phyloP scores from a whole-genome alignment of 2,329 filamentous ascomycete species.

The Zarea fungicola region DNA sequence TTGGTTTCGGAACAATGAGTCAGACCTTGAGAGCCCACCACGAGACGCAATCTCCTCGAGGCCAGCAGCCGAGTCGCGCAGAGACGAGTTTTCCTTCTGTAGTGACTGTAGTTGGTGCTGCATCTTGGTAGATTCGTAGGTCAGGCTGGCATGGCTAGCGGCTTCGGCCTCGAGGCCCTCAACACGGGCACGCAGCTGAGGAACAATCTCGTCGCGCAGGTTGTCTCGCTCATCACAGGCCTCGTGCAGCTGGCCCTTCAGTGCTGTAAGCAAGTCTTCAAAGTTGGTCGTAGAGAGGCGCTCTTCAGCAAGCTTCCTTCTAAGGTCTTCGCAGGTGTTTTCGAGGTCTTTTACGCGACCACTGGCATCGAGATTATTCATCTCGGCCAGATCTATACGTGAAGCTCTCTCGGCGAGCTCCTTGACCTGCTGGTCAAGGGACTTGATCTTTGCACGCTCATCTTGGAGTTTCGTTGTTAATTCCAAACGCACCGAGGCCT shows the following conservation, averaged over 20 bases:
- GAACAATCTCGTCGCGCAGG: slow-evolving; percentile 80
- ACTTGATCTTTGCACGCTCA: slow-evolving; percentile 69
- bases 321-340: slow-evolving; percentile 71
- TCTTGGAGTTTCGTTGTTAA: slow-evolving; percentile 83
- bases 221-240: slow-evolving; percentile 87
- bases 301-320: slow-evolving; percentile 78
- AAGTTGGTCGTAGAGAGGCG: slow-evolving; percentile 86
- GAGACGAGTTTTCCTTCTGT: slow-evolving; percentile 59
- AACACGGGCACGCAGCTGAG: slow-evolving; percentile 68
- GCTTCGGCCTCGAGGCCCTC: slow-evolving; percentile 74
- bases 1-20: slow-evolving; percentile 50
- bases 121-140: slow-evolving; percentile 77
- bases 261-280: slow-evolving; percentile 80
- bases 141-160: slow-evolving; percentile 64
- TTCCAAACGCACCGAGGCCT: slow-evolving; percentile 78
- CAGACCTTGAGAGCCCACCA: slow-evolving; percentile 57
- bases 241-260: slow-evolving; percentile 76
- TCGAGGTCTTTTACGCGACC: slow-evolving; percentile 73
- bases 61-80: slow-evolving; percentile 37
- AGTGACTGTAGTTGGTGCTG: slow-evolving; percentile 77
- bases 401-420: slow-evolving; percentile 74
- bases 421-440: slow-evolving; percentile 78
- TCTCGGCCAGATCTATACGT: slow-evolving; percentile 49
- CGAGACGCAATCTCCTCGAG: slow-evolving; percentile 20
- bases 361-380: slow-evolving; percentile 51